Percentiles rank a stretch among this genome's conserved stretches.
Evolutionary conservation across 345 rosid species (phyloP).

Genomic region (Salix udensis): DNA sequence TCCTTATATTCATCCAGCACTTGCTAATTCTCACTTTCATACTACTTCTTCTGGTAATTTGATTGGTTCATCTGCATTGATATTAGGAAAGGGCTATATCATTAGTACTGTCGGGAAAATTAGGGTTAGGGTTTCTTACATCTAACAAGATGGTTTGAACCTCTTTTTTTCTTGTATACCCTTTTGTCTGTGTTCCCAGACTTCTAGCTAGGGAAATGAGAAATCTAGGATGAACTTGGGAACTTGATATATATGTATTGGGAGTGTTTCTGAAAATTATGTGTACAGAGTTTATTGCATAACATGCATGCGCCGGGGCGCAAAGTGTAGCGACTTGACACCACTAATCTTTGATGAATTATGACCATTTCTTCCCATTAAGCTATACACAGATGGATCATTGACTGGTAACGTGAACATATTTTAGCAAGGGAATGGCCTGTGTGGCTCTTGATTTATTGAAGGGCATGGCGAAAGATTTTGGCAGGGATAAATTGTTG

Average conservation of each 20-base stretch:
- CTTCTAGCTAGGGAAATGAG: neutral
- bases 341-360: neutral
- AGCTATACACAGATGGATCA: conserved; percentile 7
- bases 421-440: conserved; percentile 8
- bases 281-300: neutral
- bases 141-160: conserved; percentile 8
- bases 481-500: conserved; percentile 13
- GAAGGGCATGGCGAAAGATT: conserved; percentile 14
- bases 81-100: neutral
- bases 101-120: neutral
- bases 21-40: neutral
- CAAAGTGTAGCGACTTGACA: neutral
- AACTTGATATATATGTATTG: neutral
- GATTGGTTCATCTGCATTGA: neutral
- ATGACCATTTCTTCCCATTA: conserved; percentile 16
- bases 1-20: neutral
- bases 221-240: conserved; percentile 16
- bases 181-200: neutral
- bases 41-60: neutral
- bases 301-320: neutral
- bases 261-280: neutral
- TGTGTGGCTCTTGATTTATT: conserved; percentile 5
- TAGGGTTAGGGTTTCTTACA: conserved; percentile 50
- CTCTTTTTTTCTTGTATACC: too few species aligned
- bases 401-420: conserved; percentile 18